Percentiles rank a stretch among this genome's conserved stretches.
Conservation (phyloP, 1,284 basidiomycete species). For the Ceratobasidium sp. region DNA sequence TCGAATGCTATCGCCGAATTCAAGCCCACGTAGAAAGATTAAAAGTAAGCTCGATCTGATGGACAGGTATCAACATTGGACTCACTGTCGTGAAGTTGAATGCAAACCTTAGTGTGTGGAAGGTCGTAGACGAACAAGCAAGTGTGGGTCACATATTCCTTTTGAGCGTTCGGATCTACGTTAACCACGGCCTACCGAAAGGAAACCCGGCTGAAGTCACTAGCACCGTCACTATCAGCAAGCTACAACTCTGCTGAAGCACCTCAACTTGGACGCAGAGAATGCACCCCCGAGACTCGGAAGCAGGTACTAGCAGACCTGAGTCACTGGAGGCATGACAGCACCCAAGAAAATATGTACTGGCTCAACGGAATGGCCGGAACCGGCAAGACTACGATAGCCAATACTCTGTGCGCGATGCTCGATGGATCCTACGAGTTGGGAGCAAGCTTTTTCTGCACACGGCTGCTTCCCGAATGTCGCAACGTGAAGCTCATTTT, state of each 20-base stretch:
- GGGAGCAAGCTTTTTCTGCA: conserved; percentile 47
- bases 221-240: background rate
- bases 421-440: conserved; percentile 37
- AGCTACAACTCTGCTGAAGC: background rate
- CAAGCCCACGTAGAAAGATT: too few species aligned
- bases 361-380: conserved; percentile 47
- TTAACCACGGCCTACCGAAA: background rate
- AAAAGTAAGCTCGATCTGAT: too few species aligned
- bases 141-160: background rate
- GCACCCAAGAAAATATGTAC: conserved; percentile 30
- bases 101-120: background rate
- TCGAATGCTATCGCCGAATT: too few species aligned
- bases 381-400: conserved; percentile 45
- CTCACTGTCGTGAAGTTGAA: background rate
- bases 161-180: background rate
- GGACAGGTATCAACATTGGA: background rate
- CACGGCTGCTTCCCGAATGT: too few species aligned
- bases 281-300: background rate
- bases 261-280: background rate
- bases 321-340: background rate
- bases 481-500: conserved; percentile 19
- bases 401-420: conserved; percentile 42
- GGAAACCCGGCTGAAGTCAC: background rate
- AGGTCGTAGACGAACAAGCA: background rate
- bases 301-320: background rate